Percentiles rank a stretch among this genome's conserved stretches.
phyloP scores from a whole-genome alignment of 352 stramenopile species.

The Pythium dissotocum region DNA sequence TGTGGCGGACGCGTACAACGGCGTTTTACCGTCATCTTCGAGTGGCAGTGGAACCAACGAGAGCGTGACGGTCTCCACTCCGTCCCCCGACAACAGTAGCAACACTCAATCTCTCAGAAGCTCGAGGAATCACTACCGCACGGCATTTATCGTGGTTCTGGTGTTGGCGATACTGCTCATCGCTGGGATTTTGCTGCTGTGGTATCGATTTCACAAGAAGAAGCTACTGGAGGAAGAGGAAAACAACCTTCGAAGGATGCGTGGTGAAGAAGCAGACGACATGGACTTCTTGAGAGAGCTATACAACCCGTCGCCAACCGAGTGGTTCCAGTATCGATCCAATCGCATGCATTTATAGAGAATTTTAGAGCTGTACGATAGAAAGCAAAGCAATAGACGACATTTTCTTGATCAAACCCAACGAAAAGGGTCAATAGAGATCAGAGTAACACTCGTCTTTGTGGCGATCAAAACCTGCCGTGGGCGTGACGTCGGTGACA shows the following conservation, averaged over 20 bases:
- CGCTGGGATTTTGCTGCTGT: conserved; percentile 7
- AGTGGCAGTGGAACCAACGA: not conserved
- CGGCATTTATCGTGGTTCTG: conserved; percentile 26
- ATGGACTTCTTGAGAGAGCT: conserved; percentile 28
- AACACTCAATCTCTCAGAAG: not conserved
- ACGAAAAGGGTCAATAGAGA: too few species aligned
- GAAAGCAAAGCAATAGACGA: not conserved
- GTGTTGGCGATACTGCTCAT: conserved; percentile 23
- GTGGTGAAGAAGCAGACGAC: conserved; percentile 25
- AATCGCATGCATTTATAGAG: conserved; percentile 28
- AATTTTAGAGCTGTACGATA: conserved; percentile 1
- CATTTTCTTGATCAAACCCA: too few species aligned
- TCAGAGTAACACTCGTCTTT: too few species aligned
- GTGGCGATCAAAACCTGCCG: too few species aligned
- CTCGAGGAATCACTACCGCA: conserved; percentile 17
- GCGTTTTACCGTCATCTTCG: conserved; percentile 15
- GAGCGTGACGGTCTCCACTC: not conserved
- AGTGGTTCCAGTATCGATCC: conserved; percentile 33
- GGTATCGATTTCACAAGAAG: conserved; percentile 20
- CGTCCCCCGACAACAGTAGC: not conserved
- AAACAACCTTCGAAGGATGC: conserved; percentile 21
- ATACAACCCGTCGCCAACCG: conserved; percentile 28
- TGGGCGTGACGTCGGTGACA: too few species aligned
- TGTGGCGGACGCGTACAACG: conserved; percentile 51
- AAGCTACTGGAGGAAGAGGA: conserved; percentile 23